These are phyloP conservation scores for Fusarium sororula DNA, from an alignment of 2,329 filamentous ascomycete species.

Conservation along the genomic window DNA sequence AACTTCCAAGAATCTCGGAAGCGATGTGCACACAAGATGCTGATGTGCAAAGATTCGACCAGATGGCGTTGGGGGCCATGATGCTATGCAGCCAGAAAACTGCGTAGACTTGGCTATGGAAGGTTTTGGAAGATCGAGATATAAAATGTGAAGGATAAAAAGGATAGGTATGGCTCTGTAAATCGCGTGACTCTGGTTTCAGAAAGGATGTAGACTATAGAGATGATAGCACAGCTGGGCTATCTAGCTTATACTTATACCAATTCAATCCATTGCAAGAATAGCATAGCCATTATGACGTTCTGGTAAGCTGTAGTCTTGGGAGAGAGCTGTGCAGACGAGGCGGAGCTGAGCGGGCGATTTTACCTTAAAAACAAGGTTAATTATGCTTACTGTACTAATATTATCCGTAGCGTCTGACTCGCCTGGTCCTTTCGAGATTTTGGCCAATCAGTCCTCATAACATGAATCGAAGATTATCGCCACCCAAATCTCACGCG, in stretches of 20 bases:
- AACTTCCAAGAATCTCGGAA: conserved; percentile 41
- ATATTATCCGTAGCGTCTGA: background rate
- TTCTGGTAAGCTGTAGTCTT: background rate
- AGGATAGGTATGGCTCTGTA: background rate
- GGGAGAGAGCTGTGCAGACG: background rate
- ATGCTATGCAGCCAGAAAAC: background rate
- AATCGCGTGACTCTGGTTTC: rapidly evolving
- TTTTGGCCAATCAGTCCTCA: background rate
- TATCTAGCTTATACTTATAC: background rate
- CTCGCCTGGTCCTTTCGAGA: rapidly evolving
- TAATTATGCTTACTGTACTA: background rate
- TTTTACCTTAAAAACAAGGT: background rate
- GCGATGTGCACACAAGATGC: conserved; percentile 45
- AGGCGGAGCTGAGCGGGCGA: background rate
- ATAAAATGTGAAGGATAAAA: too few species aligned
- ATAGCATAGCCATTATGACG: background rate
- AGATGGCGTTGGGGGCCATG: background rate
- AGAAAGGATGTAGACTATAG: background rate
- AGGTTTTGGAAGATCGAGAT: too few species aligned
- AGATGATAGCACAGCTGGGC: background rate
- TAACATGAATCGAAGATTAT: background rate
- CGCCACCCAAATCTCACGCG: background rate
- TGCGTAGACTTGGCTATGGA: rapidly evolving
- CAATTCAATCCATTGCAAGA: background rate
- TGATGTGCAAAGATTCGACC: conserved; percentile 25